Base-by-base conservation (phyloP, 2,329 filamentous ascomycete genomes). In the Graphiopsis chlorocephala region DNA sequence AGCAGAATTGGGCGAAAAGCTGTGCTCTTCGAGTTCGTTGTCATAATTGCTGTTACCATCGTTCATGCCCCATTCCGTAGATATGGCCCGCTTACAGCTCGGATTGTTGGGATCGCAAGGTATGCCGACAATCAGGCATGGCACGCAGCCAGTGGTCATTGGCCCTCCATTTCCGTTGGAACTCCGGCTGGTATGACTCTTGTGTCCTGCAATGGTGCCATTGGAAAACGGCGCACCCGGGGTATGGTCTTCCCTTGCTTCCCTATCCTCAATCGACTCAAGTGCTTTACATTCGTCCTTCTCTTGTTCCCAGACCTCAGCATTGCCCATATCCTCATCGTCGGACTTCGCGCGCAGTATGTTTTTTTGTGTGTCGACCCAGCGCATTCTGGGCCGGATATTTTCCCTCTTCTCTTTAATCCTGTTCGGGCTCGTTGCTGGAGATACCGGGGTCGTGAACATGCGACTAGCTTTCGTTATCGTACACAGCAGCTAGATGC, bases 61-160 rank as follows among this genome's bases (percentile, higher is more conserved):
- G 58, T 75, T 75, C 35, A 72, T 35, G 17, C 67, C 68, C 73
- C 72, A 75, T 50, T 74, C 72, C 50, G 70, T 70, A 11, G 71
- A 73, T 65, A 74, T 69, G 23, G 70, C 70, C 6, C 55, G 64
- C 57, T 67, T 70, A 60, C 73, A 75, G 25, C 60, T 65, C 20
- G 70, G 70, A 57, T 75, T 72, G 33, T 62, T 67, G 11, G 71
- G 68, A 53, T 74, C 70, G 57, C 72, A 75, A 45, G 68, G 68
- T 45, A 72, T 62, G 33, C 72, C 69, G 64, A 73, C 67, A n/a
- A 72, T 68, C 68, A 75, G 67, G 64, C 73, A 75, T n/a, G 73
- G 71, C 25, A 75, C 72, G 58, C 73, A 75, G 23, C 73, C 73
- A 14, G 73, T 74, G 55, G 69, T 70, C 73, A 75, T 75, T 25